Evolutionary conservation across 768 basidiomycete genomes (phyloP).

Genomic region (Mycena belliarum): DNA sequence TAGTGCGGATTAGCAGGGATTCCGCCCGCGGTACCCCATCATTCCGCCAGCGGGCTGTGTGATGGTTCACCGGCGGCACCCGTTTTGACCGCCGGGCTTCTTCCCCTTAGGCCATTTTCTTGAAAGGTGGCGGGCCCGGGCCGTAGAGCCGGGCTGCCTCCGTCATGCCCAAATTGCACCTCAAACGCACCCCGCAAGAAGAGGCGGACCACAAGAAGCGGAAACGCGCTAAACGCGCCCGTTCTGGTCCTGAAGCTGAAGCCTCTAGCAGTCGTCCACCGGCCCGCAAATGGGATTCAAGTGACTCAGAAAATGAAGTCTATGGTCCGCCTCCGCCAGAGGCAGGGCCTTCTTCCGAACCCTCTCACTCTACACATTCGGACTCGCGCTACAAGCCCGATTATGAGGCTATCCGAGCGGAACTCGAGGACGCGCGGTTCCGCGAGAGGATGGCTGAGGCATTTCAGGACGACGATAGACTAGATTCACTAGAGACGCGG

Average conservation of each 20-base stretch:
- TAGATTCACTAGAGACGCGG: conserved; percentile 61
- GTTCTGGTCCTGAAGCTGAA: conserved; percentile 8
- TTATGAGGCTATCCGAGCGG: conserved; percentile 50
- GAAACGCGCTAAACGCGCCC: conserved; percentile 30
- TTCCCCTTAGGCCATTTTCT: too few relatives aligned
- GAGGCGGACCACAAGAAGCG: conserved; percentile 46
- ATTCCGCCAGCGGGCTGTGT: too few relatives aligned
- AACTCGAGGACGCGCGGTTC: conserved; percentile 67
- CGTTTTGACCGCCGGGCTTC: too few relatives aligned
- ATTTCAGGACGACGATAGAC: conserved; percentile 68
- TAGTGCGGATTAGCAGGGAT: too few relatives aligned
- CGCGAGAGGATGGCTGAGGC: conserved; percentile 74
- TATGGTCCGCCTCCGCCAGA: conserved; percentile 25
- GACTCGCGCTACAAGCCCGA: conserved; percentile 37
- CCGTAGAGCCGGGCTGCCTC: background rate
- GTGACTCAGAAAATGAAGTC: conserved; percentile 41
- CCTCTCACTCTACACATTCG: conserved; percentile 22
- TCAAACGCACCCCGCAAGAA: conserved; percentile 68
- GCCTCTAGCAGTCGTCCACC: conserved; percentile 15
- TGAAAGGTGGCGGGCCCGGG: too few relatives aligned
- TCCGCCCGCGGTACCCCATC: too few relatives aligned
- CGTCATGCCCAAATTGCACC: conserved; percentile 52
- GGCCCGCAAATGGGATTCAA: conserved; percentile 50
- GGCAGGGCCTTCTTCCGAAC: conserved; percentile 14
- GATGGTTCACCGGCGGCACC: too few relatives aligned